Percentiles rank a stretch among this genome's conserved stretches.
Evolutionary conservation across 768 basidiomycete genomes (phyloP).

Genomic region (Leccinum aurantiacum): DNA sequence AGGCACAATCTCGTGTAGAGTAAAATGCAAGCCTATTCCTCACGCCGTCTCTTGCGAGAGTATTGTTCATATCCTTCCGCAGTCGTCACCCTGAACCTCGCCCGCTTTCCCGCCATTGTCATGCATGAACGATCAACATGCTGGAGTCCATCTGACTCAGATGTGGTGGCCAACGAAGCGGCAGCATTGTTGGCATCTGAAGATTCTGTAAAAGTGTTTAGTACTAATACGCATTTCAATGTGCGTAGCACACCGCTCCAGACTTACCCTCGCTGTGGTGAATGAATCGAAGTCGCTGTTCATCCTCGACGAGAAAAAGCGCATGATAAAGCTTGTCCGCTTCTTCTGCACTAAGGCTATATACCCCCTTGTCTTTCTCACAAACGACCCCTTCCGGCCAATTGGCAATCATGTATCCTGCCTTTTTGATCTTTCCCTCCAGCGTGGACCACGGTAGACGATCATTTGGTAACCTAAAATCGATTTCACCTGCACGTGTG

Average conservation of each 20-base stretch:
- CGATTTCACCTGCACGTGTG: not conserved
- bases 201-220: not conserved
- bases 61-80: not conserved
- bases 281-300: not conserved
- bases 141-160: not conserved
- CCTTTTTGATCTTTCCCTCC: not conserved
- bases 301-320: not conserved
- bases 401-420: not conserved
- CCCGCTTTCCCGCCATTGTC: not conserved
- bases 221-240: not conserved
- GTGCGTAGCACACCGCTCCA: not conserved
- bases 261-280: not conserved
- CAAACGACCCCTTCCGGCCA: not conserved
- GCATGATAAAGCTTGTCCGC: not conserved
- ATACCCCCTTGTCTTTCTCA: not conserved
- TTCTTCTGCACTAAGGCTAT: not conserved
- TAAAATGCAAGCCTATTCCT: too few relatives aligned
- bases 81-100: conserved; percentile 5
- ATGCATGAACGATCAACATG: not conserved
- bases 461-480: not conserved
- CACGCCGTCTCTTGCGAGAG: not conserved
- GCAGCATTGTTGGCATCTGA: not conserved
- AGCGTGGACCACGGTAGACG: not conserved
- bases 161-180: too few relatives aligned
- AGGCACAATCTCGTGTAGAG: too few relatives aligned